Evolutionary conservation across 306 rosid genomes (phyloP).

Genomic region (Oemleria cerasiformis): DNA sequence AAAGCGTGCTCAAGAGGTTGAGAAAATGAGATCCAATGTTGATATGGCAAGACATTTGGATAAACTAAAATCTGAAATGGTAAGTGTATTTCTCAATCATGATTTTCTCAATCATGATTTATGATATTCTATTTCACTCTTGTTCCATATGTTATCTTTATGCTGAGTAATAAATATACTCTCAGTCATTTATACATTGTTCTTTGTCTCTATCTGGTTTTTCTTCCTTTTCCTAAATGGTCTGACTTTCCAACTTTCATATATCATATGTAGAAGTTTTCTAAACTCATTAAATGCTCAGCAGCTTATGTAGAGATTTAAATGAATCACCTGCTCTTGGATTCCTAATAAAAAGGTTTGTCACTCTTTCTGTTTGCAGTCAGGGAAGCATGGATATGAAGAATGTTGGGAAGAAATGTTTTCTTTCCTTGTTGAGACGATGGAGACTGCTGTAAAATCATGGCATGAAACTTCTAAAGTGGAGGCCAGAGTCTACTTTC

Average conservation of each 20-base stretch:
- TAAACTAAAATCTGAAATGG: slow-evolving; percentile 77
- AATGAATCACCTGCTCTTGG: slow-evolving; percentile 4
- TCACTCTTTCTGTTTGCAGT: slow-evolving; percentile 54
- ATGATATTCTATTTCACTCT: neutral
- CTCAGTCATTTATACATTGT: neutral
- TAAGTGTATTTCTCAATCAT: slow-evolving; percentile 33
- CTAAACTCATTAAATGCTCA: slow-evolving; percentile 5
- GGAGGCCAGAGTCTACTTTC: slow-evolving; percentile 87
- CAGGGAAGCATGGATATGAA: slow-evolving; percentile 73
- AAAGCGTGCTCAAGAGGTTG: slow-evolving; percentile 77
- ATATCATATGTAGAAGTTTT: slow-evolving; percentile 6
- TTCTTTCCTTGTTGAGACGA: slow-evolving; percentile 81
- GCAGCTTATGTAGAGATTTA: slow-evolving; percentile 14
- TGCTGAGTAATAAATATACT: neutral
- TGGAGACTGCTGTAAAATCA: slow-evolving; percentile 86
- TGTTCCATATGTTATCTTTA: slow-evolving; percentile 7
- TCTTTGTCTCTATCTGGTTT: slow-evolving; percentile 13
- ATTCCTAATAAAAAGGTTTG: slow-evolving; percentile 33
- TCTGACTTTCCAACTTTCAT: slow-evolving; percentile 22
- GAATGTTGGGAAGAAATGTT: slow-evolving; percentile 67
- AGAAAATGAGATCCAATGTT: slow-evolving; percentile 79
- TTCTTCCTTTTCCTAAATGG: slow-evolving; percentile 19
- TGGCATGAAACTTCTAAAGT: slow-evolving; percentile 86
- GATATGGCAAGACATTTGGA: slow-evolving; percentile 80
- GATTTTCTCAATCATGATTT: neutral